Percentiles rank a stretch among this genome's conserved stretches.
Evolutionary conservation across 257 asterid species (phyloP).

Genomic region (Primulina huaijiensis): DNA sequence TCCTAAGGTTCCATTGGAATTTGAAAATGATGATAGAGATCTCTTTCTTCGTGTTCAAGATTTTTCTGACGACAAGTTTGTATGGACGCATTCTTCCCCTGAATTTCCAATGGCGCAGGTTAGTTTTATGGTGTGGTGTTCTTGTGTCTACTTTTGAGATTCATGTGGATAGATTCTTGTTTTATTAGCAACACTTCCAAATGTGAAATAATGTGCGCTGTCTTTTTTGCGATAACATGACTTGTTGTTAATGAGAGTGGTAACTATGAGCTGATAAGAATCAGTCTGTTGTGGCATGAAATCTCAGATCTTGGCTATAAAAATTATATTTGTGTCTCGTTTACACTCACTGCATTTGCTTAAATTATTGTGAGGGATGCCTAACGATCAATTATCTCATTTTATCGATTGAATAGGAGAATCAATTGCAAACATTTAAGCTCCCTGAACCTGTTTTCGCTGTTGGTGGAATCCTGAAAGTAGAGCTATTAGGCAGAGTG

Average conservation of each 20-base stretch:
- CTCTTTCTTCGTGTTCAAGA: conserved; percentile 31
- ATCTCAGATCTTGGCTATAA: conserved; percentile 5
- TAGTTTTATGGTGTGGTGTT: conserved; percentile 21
- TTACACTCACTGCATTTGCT: not conserved
- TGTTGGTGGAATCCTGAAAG: conserved; percentile 70
- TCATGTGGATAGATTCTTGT: not conserved
- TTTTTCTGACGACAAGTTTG: conserved; percentile 39
- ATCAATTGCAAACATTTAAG: conserved; percentile 64
- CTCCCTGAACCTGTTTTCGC: conserved; percentile 69
- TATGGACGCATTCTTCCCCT: conserved; percentile 67
- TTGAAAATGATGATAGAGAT: conserved; percentile 25
- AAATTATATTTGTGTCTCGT: not conserved
- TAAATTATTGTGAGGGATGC: not conserved
- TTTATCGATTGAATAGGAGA: conserved; percentile 43
- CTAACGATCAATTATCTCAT: conserved; percentile 8
- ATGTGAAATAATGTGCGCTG: not conserved
- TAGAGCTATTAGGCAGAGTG: conserved; percentile 79
- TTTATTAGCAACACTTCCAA: not conserved
- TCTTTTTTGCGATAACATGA: not conserved
- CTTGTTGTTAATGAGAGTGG: not conserved
- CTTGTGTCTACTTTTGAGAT: not conserved
- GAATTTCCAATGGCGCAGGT: conserved; percentile 74
- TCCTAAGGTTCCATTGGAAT: conserved; percentile 33
- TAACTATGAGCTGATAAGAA: not conserved
- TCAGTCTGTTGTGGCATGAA: not conserved